phyloP scores from a whole-genome alignment of 2,329 filamentous ascomycete species.

The Ophiosphaerella herpotricha region DNA sequence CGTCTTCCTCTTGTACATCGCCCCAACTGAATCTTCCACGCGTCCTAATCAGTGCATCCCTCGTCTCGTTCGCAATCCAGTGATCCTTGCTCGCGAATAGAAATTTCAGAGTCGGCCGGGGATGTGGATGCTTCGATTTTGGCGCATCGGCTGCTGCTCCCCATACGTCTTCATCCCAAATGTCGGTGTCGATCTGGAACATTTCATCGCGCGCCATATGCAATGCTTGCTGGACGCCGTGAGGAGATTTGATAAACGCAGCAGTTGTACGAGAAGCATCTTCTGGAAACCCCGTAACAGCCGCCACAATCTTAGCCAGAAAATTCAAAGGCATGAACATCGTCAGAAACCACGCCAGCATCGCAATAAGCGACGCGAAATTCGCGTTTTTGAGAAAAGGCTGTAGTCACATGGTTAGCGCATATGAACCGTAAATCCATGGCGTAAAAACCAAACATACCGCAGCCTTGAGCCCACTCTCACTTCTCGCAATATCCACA shows the following conservation, averaged over 20 bases:
- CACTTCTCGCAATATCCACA: constrained; percentile 52
- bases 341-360: constrained; percentile 51
- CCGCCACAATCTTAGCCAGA: constrained; percentile 49
- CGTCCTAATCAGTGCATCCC: constrained; percentile 57
- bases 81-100: constrained; percentile 65
- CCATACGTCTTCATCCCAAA: constrained; percentile 65
- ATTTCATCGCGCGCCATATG: constrained; percentile 65
- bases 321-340: constrained; percentile 47
- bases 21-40: constrained; percentile 15
- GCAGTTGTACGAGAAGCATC: constrained; percentile 55
- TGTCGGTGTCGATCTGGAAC: constrained; percentile 59
- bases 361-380: constrained; percentile 29
- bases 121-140: constrained; percentile 28
- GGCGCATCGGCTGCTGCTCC: constrained; percentile 47
- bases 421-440: neutral
- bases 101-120: constrained; percentile 57
- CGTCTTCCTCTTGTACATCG: constrained; percentile 29
- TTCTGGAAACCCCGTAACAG: constrained; percentile 49
- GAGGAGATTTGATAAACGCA: constrained; percentile 54
- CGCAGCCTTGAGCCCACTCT: constrained; percentile 47
- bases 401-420: constrained; percentile 15
- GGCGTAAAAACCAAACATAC: constrained; percentile 32
- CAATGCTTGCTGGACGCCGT: constrained; percentile 61
- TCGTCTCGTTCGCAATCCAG: constrained; percentile 64
- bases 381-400: constrained; percentile 32